Base-by-base conservation (phyloP, 208 protist genomes). In the Leptomonas pyrrhocoris region DNA sequence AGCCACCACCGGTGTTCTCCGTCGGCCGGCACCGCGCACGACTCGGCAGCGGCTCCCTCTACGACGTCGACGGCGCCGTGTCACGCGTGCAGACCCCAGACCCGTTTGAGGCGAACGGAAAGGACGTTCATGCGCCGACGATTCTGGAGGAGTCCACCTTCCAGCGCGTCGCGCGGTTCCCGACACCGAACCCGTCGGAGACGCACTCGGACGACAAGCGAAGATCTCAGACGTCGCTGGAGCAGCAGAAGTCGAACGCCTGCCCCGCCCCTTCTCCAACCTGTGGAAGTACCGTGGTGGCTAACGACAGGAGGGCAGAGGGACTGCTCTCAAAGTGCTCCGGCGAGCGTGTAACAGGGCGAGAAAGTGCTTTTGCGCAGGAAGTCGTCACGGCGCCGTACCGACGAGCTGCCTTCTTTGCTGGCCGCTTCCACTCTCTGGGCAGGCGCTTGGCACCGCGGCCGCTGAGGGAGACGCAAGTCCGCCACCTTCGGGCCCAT, bases 1-100 rank as follows among this genome's bases (percentile, higher is more conserved):
- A 49, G 43, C 28, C 40, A 4, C 58, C 58, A 18, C 58, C 42
- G 2, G 43, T 40, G 25, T 64, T 64, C 18, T 49, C 58, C 5
- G 42, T 48, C 18, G 25, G 27, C 7, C 58, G 58, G 18, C 23
- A 53, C 21, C 58, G 36, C 27, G 43, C 38, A 2, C 58, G 58
- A 0, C 8, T 16, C 13, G 25, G 58, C 27, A 5, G 19, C 1
- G 23, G 38, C 28, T 15, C 38, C 7, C 7, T 28, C 21, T 15
- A 53, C 27, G 13, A 13, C 0, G n/a, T 6, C 58, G 25, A 30
- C 28, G 51, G 9, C 2, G 5, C 23, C 6, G 2, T 15, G 13
- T 13, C 6, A 23, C 6, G 54, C 8, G 31, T 3, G 31, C 54
- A 19, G n/a, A 58, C 54, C 4, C 54, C 54, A 2, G 54, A 58